Conservation (phyloP, 2,329 filamentous ascomycete genomes). For the Ophiostoma australiae region DNA sequence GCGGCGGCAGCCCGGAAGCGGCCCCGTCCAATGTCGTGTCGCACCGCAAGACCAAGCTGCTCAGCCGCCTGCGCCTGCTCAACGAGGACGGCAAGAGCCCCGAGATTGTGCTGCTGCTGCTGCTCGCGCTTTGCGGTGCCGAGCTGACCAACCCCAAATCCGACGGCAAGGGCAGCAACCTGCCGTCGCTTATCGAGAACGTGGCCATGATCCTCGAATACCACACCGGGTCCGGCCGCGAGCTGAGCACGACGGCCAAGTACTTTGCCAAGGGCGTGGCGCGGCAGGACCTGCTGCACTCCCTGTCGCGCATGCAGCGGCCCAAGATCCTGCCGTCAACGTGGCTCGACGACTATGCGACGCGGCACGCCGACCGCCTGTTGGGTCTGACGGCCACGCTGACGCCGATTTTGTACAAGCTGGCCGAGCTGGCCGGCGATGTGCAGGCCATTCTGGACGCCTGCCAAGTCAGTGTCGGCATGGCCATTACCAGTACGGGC, state of each 20-base stretch:
- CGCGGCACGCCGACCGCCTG: conserved; percentile 26
- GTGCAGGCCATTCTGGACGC: conserved; percentile 22
- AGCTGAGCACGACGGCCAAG: conserved; percentile 22
- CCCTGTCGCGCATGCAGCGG: conserved; percentile 25
- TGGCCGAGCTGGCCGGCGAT: conserved; percentile 25
- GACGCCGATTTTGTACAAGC: conserved; percentile 22
- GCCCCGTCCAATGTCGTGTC: conserved; percentile 14
- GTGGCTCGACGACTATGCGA: conserved; percentile 26
- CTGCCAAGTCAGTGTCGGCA: background rate
- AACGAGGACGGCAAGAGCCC: conserved; percentile 24
- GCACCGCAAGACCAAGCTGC: conserved; percentile 22
- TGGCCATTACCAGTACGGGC: background rate
- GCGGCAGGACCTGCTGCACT: conserved; percentile 26
- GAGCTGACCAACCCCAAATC: conserved; percentile 29
- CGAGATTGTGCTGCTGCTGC: conserved; percentile 24
- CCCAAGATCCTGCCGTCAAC: conserved; percentile 24
- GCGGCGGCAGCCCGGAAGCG: conserved; percentile 9
- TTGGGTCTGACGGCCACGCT: conserved; percentile 24
- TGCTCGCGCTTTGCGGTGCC: conserved; percentile 25
- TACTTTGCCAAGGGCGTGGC: conserved; percentile 27
- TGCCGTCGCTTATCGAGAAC: conserved; percentile 25
- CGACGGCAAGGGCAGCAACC: conserved; percentile 24
- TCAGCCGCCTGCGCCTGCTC: conserved; percentile 21
- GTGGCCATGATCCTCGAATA: conserved; percentile 25
- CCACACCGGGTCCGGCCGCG: conserved; percentile 22